phyloP scores from a whole-genome alignment of 2,329 filamentous ascomycete species.

The Ophiosphaerella narmari region DNA sequence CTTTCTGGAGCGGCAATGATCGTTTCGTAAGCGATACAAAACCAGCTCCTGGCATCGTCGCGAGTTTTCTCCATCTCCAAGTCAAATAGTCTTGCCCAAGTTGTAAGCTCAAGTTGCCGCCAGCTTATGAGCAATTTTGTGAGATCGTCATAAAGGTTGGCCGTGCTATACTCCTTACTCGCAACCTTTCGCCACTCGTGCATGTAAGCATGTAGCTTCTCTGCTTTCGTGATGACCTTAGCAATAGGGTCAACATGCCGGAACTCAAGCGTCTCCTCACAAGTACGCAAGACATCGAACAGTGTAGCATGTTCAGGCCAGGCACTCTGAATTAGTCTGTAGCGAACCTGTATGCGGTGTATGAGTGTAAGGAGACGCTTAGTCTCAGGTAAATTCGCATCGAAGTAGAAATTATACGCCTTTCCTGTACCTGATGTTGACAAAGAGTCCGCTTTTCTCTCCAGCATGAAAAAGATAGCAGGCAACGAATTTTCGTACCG shows the following conservation, averaged over 20 bases:
- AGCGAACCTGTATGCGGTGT: constrained; percentile 70
- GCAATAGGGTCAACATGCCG: constrained; percentile 82
- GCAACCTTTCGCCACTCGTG: constrained; percentile 97
- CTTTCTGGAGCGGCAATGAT: constrained; percentile 76
- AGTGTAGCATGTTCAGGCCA: constrained; percentile 80
- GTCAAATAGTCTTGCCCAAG: constrained; percentile 88
- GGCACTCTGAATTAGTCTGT: constrained; percentile 67
- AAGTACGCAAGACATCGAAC: constrained; percentile 75
- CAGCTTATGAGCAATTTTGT: constrained; percentile 84
- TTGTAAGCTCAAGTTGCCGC: constrained; percentile 87
- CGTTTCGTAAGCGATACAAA: constrained; percentile 93
- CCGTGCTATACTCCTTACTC: constrained; percentile 75
- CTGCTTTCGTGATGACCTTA: constrained; percentile 81
- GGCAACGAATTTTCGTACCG: constrained; percentile 62
- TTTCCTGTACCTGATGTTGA: constrained; percentile 36
- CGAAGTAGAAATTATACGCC: constrained; percentile 85
- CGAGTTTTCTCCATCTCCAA: constrained; percentile 77
- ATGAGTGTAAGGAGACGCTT: constrained; percentile 73
- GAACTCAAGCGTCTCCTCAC: constrained; percentile 75
- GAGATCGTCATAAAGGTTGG: constrained; percentile 72
- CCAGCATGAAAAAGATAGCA: constrained; percentile 67
- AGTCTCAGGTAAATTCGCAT: constrained; percentile 76
- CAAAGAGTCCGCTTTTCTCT: constrained; percentile 59
- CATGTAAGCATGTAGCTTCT: constrained; percentile 82
- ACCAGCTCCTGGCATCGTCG: constrained; percentile 85